Evolutionary conservation across 139 green algal species (phyloP).

Genomic region (Chlorella sp.): DNA sequence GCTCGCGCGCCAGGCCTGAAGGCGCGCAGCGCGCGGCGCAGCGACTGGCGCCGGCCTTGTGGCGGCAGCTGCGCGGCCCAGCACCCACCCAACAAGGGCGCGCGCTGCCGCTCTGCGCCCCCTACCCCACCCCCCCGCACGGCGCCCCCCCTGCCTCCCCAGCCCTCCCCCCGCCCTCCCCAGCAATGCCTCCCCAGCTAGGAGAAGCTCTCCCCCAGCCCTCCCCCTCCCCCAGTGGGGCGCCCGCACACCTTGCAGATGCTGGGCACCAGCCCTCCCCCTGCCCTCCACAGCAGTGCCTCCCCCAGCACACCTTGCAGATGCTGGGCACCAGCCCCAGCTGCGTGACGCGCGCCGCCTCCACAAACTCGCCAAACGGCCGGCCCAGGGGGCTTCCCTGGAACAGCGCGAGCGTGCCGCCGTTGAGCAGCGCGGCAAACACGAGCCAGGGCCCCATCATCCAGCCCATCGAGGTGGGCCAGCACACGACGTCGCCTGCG

Average conservation of each 20-base stretch:
- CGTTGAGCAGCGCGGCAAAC: conserved; percentile 85
- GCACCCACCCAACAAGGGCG: too few relatives aligned
- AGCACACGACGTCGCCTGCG: conserved; percentile 69
- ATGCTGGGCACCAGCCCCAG: conserved; percentile 91
- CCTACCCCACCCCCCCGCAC: too few relatives aligned
- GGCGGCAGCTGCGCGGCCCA: too few relatives aligned
- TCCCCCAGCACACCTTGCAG: conserved; percentile 34
- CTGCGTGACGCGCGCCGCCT: conserved; percentile 68
- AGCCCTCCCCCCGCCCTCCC: too few relatives aligned
- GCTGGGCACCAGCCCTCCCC: background rate
- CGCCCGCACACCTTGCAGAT: background rate
- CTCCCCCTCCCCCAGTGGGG: too few relatives aligned
- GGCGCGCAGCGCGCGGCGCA: background rate
- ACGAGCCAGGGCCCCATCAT: conserved; percentile 98
- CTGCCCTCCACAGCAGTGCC: background rate
- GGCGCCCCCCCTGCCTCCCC: too few relatives aligned
- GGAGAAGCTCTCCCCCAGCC: too few relatives aligned
- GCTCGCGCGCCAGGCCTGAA: conserved; percentile 62
- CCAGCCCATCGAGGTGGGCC: conserved; percentile 94
- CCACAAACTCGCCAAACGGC: conserved; percentile 80
- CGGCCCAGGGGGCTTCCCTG: conserved; percentile 67
- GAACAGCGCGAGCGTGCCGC: conserved; percentile 83
- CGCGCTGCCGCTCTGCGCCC: too few relatives aligned
- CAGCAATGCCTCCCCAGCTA: too few relatives aligned
- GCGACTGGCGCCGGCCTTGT: too few relatives aligned